These are phyloP conservation scores for Naematelia aurantialba DNA, from an alignment of 768 basidiomycete species.

Conservation along the genomic window DNA sequence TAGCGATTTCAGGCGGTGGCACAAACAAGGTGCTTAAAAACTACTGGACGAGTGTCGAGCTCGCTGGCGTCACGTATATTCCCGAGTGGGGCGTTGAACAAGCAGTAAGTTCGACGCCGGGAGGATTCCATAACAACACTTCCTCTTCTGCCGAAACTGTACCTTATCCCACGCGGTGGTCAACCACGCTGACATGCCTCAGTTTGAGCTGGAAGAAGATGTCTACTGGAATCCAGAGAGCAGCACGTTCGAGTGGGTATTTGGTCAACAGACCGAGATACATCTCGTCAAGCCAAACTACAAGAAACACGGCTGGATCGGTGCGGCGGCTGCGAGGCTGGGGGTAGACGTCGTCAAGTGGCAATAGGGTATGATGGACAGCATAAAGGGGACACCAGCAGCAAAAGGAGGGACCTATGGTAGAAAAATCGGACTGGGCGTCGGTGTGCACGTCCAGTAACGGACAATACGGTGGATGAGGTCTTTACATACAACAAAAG, in stretches of 20 bases:
- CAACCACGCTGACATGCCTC: too few species aligned
- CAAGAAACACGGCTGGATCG: conserved; percentile 4
- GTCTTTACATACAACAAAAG: too few species aligned
- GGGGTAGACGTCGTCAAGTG: not conserved
- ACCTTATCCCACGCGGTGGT: too few species aligned
- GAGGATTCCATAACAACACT: too few species aligned
- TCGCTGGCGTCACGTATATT: conserved; percentile 57
- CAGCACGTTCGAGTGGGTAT: conserved; percentile 56
- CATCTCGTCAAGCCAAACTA: conserved; percentile 51
- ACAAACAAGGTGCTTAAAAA: conserved; percentile 56
- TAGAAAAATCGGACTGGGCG: too few species aligned
- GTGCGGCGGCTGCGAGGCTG: not conserved
- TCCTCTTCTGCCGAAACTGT: too few species aligned
- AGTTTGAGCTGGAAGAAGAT: conserved; percentile 40
- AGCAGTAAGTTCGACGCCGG: conserved; percentile 8
- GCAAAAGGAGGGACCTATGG: too few species aligned
- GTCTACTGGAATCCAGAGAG: conserved; percentile 52
- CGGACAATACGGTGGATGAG: too few species aligned
- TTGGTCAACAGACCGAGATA: conserved; percentile 56
- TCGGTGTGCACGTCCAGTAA: too few species aligned
- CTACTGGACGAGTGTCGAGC: conserved; percentile 59
- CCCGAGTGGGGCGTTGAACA: conserved; percentile 56
- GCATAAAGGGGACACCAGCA: too few species aligned
- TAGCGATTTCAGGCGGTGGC: conserved; percentile 56
- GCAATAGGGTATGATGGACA: too few species aligned